Evolutionary conservation across 1,139 yeast species (phyloP), one percentile per base, ranked within the genome.

Genomic region (Eremothecium gossypii): DNA sequence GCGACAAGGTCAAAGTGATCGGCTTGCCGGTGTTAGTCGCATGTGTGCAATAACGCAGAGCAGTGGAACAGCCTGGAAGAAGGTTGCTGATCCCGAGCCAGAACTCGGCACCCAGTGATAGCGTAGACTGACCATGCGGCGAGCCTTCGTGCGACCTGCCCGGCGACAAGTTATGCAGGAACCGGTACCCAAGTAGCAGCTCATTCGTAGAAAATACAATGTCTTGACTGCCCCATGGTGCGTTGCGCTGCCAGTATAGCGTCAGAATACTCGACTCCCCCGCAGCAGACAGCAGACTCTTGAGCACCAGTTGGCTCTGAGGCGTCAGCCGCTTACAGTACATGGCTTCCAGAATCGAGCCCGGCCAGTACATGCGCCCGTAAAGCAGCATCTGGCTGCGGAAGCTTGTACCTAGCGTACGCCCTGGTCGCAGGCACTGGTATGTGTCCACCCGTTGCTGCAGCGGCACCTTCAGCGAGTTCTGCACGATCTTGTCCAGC

Each of bases 21-120:
- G 99, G 98, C 47, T 85, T 83, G 2, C 93, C 94, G 0, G 94
- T 83, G 41, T 83, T 77, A 0, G 95, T 79, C 0, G 96, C 83
- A 47, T 86, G 79, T 0, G 96, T 85, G 1, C 93, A 76, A 58
- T 91, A 91, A 41, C 96, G 67, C 44, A 86, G 63, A 0, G 95
- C 93, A 0, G 94, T 76, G 1, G 96, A 84, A 17, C 91, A 54
- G 0, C 91, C 93, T 0, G 94, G 94, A 48, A 91, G 81, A 73
- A 86, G 81, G 41, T 85, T 79, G 44, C 76, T 63, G 1, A 89
- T 78, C 0, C 96, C 96, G 52, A 84, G 83, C 89, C 95, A 93
- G 8, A 87, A 53, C 61, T 93, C 99, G 7, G 84, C 75, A 1
- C 98, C 98, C 1, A 86, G 54, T 0, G 91, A 79, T 2, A 80